Base-by-base conservation (phyloP, 768 basidiomycete species). In the Mycena kentingensis region DNA sequence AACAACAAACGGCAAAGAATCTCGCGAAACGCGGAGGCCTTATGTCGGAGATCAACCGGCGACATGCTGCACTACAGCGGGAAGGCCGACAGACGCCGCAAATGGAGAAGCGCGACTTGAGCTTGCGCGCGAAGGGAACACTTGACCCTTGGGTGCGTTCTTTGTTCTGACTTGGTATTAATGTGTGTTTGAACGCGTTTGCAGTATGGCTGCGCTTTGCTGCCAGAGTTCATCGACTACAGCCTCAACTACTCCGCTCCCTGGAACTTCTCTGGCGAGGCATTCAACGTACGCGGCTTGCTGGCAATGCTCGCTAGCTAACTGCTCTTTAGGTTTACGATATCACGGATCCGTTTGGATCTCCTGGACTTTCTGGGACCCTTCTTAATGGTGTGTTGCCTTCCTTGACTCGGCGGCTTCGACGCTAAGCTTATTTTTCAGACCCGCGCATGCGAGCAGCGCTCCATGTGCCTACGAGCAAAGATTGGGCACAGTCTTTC, bases 211-310 rank as follows among this genome's bases (percentile, higher is more conserved):
- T 90, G 88, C 66, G 73, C 81, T 49, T 63, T 88, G 11, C 76
- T 80, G 42, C 79, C 83, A 51, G 81, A 85, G 70, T 78, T 84
- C 67, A 60, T 86, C 27, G 87, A 89, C 67, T 89, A 89, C 57
- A 84, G 87, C 15, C 46, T 82, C 52, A 90, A 90, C 62, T 88
- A 75, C 62, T 86, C 87, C 1, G 82, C 76, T 62, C 88, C 88
- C 2, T 81, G 77, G 77, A 77, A 77, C 66, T 32, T 57, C 39
- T 49, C 51, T 28, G 60, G 55, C 4, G 22, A 49, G 37, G 52
- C 46, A 21, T 66, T 66, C 52, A 62, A 64, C 60, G 74, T 81
- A 69, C 19, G 75, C 66, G 2, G 31, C 26, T 34, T 7, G 15
- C 45, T 11, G 43, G 11, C 8, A 36, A 8, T 18, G 13, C 16